phyloP scores from a whole-genome alignment of 2,329 filamentous ascomycete genomes.

The Neonectria hederae region DNA sequence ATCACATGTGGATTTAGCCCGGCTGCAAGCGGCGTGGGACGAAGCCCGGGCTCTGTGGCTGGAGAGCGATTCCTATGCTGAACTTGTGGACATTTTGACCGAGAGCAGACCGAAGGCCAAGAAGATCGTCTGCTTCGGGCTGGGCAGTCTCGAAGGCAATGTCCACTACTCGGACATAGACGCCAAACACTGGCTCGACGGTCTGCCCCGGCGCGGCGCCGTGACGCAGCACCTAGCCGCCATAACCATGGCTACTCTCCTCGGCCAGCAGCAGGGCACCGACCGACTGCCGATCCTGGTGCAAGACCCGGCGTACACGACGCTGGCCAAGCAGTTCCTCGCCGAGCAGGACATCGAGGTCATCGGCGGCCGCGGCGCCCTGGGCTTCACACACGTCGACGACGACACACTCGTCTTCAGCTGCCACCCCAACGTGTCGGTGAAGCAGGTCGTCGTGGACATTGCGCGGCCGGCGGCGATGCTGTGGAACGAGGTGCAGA shows the following conservation, averaged over 20 bases:
- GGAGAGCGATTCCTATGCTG: background rate
- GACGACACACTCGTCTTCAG: conserved; percentile 27
- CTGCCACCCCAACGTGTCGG: conserved; percentile 14
- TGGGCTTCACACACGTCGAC: conserved; percentile 31
- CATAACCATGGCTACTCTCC: background rate
- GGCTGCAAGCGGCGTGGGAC: background rate
- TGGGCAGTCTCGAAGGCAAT: background rate
- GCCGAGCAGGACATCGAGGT: conserved; percentile 13
- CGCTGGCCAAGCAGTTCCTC: conserved; percentile 3
- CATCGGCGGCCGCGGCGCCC: conserved; percentile 15
- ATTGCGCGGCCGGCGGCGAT: conserved; percentile 29
- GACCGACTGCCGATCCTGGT: background rate
- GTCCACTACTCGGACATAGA: background rate
- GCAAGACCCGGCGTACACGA: conserved; percentile 23
- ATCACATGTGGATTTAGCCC: background rate
- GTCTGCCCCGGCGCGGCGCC: background rate
- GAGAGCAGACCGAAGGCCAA: background rate
- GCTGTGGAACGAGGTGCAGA: conserved; percentile 18
- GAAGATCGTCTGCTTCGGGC: conserved; percentile 15
- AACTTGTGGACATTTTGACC: background rate
- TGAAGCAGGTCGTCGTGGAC: conserved; percentile 36
- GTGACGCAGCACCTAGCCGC: conserved; percentile 12
- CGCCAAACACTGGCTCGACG: background rate
- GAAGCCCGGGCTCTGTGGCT: background rate
- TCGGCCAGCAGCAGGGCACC: conserved; percentile 1